phyloP scores from a whole-genome alignment of 106 monocot species.

The Dendrobium chrysotoxum region DNA sequence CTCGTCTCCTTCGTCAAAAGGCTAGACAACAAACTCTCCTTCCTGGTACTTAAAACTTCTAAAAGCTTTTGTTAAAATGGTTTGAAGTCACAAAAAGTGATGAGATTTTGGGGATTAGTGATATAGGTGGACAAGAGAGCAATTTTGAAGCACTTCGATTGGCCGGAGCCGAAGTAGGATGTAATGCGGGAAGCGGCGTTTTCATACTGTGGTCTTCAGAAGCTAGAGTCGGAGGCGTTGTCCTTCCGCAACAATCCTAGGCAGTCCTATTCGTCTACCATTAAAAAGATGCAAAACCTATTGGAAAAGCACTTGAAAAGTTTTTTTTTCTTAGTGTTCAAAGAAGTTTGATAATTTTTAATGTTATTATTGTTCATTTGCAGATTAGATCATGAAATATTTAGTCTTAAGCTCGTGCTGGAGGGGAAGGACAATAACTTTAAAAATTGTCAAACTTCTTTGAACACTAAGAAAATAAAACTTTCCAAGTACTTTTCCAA shows the following conservation, averaged over 20 bases:
- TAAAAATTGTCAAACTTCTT: not conserved
- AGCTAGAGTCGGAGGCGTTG: conserved; percentile 61
- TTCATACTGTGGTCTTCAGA: conserved; percentile 82
- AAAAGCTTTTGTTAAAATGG: not conserved
- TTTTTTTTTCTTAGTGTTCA: not conserved
- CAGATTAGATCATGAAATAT: conserved; percentile 88
- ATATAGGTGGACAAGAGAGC: conserved; percentile 92
- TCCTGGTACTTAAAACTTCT: conserved; percentile 38
- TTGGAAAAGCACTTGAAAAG: conserved; percentile 60
- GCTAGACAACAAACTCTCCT: conserved; percentile 98
- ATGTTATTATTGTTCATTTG: not conserved
- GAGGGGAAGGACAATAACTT: conserved; percentile 22
- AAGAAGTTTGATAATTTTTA: not conserved
- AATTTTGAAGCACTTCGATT: conserved; percentile 94
- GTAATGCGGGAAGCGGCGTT: conserved; percentile 96
- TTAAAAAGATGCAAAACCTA: conserved; percentile 88
- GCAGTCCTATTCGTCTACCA: conserved; percentile 51
- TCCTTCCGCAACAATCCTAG: conserved; percentile 51
- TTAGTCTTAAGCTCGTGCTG: conserved; percentile 60
- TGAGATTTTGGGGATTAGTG: not conserved
- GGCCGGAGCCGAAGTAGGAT: conserved; percentile 98
- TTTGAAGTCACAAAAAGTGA: not conserved
- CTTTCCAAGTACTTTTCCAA: conserved; percentile 61
- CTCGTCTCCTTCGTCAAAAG: conserved; percentile 95
- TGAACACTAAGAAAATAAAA: not conserved